Evolutionary conservation across 139 green algal genomes (phyloP).

Genomic region (Tetradesmus lagerheimii): DNA sequence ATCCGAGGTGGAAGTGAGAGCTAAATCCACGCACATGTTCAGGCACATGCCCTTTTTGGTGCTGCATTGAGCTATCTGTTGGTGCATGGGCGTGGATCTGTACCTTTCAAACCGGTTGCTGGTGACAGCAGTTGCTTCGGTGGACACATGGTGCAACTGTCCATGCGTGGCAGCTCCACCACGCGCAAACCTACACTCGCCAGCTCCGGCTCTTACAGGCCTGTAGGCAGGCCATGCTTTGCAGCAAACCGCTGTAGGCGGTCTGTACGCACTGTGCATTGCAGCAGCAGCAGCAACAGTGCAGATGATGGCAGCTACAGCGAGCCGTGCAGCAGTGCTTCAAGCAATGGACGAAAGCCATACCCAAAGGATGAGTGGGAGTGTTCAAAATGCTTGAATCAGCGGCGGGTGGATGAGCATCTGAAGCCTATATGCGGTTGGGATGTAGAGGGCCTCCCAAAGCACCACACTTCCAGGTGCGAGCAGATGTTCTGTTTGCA

Average conservation of each 20-base stretch:
- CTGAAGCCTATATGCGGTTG: slow-evolving; percentile 1
- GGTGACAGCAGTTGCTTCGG: background rate
- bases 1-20: background rate
- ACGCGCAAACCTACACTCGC: background rate
- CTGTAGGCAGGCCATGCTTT: background rate
- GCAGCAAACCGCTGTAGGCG: background rate
- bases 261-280: background rate
- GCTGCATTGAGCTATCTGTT: too few species aligned
- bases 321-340: background rate
- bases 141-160: background rate
- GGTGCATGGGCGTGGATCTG: too few species aligned
- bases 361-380: slow-evolving; percentile 1
- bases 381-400: background rate
- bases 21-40: background rate
- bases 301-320: background rate
- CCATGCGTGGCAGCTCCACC: background rate
- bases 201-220: background rate
- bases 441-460: slow-evolving; percentile 14
- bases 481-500: background rate
- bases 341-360: background rate
- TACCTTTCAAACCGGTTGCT: background rate
- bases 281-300: slow-evolving; percentile 9
- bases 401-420: background rate
- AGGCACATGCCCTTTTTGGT: background rate
- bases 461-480: slow-evolving; percentile 33